phyloP scores from a whole-genome alignment of 108 stramenopile species.

The Nannochloropsis gaditana region DNA sequence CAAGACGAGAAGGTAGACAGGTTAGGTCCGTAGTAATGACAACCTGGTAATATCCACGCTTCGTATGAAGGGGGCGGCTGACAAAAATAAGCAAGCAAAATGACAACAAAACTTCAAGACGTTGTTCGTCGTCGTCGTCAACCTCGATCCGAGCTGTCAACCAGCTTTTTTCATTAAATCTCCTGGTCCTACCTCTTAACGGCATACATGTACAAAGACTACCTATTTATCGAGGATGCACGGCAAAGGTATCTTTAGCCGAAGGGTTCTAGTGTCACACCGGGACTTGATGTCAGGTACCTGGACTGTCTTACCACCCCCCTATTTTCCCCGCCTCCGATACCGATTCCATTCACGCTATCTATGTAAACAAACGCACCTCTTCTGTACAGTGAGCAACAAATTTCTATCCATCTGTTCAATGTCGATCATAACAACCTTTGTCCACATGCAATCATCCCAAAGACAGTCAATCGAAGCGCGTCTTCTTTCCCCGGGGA shows the following conservation, averaged over 20 bases:
- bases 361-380: neutral
- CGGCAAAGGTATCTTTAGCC: neutral
- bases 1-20: too few relatives aligned
- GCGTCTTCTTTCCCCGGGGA: constrained; percentile 3
- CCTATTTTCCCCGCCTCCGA: neutral
- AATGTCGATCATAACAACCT: neutral
- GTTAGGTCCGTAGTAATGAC: too few relatives aligned
- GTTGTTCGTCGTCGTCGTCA: too few relatives aligned
- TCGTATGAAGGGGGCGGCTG: too few relatives aligned
- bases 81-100: too few relatives aligned
- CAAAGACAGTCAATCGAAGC: neutral
- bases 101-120: too few relatives aligned
- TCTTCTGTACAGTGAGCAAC: neutral
- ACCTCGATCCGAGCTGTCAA: too few relatives aligned
- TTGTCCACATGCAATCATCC: neutral
- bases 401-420: neutral
- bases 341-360: neutral
- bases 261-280: neutral
- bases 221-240: neutral
- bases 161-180: neutral
- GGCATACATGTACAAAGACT: neutral
- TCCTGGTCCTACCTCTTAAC: neutral
- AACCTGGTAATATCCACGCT: too few relatives aligned
- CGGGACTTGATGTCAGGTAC: too few relatives aligned
- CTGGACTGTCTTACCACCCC: neutral